These are phyloP conservation scores for Boletus subcaerulescens DNA, from an alignment of 768 basidiomycete species.

Conservation along the genomic window DNA sequence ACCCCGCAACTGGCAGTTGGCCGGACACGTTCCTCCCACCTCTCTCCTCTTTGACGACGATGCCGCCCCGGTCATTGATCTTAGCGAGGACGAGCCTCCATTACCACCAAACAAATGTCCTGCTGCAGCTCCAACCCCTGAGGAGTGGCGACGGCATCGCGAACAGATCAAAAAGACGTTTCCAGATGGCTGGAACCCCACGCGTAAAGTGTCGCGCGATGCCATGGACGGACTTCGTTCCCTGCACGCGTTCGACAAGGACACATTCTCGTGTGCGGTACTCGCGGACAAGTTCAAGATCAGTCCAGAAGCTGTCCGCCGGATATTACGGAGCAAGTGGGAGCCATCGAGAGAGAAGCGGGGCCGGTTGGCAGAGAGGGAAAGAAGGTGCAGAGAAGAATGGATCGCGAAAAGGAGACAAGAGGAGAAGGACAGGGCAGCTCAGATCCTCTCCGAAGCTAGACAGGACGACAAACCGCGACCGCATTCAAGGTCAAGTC, in stretches of 20 bases:
- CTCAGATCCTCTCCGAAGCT: conserved; percentile 33
- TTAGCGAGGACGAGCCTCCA: conserved; percentile 32
- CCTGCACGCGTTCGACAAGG: conserved; percentile 61
- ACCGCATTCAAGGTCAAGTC: conserved; percentile 16
- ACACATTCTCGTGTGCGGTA: conserved; percentile 58
- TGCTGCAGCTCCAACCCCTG: conserved; percentile 34
- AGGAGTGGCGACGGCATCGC: conserved; percentile 50
- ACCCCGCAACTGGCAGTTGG: conserved; percentile 30
- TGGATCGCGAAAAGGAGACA: conserved; percentile 37
- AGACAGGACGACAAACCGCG: conserved; percentile 11
- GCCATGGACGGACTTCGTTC: conserved; percentile 80
- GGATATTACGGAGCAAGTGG: conserved; percentile 79
- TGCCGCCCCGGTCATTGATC: conserved; percentile 19
- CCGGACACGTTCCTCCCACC: conserved; percentile 32
- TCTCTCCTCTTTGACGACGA: conserved; percentile 26
- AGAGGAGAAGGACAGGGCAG: conserved; percentile 40
- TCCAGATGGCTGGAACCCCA: conserved; percentile 73
- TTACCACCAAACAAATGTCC: conserved; percentile 19
- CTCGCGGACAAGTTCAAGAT: conserved; percentile 78
- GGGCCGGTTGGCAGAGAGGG: conserved; percentile 46
- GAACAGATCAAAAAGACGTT: conserved; percentile 49
- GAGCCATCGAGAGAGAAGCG: conserved; percentile 55
- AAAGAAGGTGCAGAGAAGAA: conserved; percentile 44
- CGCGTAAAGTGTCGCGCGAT: conserved; percentile 74
- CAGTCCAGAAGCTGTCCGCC: conserved; percentile 74